Evolutionary conservation across 495 filamentous ascomycete genomes (phyloP).

Genomic region (Aspergillus steynii): DNA sequence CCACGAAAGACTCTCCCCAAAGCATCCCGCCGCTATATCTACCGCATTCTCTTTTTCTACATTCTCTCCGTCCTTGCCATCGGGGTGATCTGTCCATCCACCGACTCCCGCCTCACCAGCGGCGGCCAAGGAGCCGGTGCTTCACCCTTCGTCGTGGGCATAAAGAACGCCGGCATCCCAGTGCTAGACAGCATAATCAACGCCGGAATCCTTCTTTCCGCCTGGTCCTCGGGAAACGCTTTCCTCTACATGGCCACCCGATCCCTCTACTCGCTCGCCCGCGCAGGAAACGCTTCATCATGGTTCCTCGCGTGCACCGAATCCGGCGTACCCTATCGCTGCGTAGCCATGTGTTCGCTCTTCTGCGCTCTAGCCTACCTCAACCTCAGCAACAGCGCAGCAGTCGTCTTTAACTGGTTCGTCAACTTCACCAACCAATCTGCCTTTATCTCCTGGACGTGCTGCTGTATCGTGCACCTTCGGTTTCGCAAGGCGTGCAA

Average conservation of each 20-base stretch:
- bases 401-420: constrained; percentile 45
- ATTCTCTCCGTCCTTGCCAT: constrained; percentile 48
- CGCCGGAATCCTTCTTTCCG: constrained; percentile 63
- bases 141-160: constrained; percentile 57
- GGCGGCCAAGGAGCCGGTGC: constrained; percentile 38
- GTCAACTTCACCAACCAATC: constrained; percentile 53
- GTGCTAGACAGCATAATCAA: constrained; percentile 69
- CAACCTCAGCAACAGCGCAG: constrained; percentile 11
- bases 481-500: constrained; percentile 52
- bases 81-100: constrained; percentile 45
- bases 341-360: constrained; percentile 23
- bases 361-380: constrained; percentile 29
- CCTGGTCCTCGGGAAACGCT: constrained; percentile 66
- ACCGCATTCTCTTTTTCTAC: constrained; percentile 78
- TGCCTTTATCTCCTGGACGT: constrained; percentile 55
- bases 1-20: constrained; percentile 68
- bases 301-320: constrained; percentile 37
- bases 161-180: constrained; percentile 57
- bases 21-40: constrained; percentile 75
- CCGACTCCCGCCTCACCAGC: constrained; percentile 51
- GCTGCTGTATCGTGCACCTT: constrained; percentile 51
- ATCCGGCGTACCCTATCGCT: constrained; percentile 38
- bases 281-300: constrained; percentile 36
- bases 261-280: constrained; percentile 47
- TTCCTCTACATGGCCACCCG: constrained; percentile 73